These are phyloP conservation scores for Aspergillus funiculosus DNA, from an alignment of 495 filamentous ascomycete genomes.

Conservation along the genomic window DNA sequence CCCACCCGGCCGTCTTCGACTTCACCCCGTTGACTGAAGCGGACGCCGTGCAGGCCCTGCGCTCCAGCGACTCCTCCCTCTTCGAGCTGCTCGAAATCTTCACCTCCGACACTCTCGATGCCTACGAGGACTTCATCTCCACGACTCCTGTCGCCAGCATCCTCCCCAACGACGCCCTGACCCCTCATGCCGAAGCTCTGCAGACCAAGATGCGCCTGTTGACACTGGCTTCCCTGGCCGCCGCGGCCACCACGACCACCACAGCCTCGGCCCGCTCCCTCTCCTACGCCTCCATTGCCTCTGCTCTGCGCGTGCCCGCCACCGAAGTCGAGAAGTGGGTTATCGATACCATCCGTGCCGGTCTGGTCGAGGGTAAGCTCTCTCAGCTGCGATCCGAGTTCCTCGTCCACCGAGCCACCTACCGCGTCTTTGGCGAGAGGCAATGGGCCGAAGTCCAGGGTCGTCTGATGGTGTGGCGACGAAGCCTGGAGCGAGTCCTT, in stretches of 20 bases:
- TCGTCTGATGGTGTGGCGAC: constrained; percentile 83
- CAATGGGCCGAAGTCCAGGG: constrained; percentile 94
- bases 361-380: constrained; percentile 90
- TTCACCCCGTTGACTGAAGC: constrained; percentile 89
- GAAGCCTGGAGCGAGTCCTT: constrained; percentile 67
- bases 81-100: constrained; percentile 94
- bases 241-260: constrained; percentile 44
- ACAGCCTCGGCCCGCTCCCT: constrained; percentile 66
- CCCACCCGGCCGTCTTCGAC: constrained; percentile 72
- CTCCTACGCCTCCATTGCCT: constrained; percentile 74
- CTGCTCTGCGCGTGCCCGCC: constrained; percentile 69
- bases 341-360: constrained; percentile 93
- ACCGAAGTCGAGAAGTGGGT: constrained; percentile 96
- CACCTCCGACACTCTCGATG: constrained; percentile 82
- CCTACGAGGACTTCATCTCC: constrained; percentile 83
- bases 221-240: constrained; percentile 83
- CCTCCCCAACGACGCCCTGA: constrained; percentile 37
- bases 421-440: constrained; percentile 94
- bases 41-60: constrained; percentile 79
- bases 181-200: constrained; percentile 67
- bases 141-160: constrained; percentile 39
- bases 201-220: constrained; percentile 93
- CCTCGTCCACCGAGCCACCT: constrained; percentile 87
- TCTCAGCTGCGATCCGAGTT: constrained; percentile 87
- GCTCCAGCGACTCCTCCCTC: constrained; percentile 71